phyloP scores from a whole-genome alignment of 495 filamentous ascomycete species.

The Aspergillus coremiiformis region DNA sequence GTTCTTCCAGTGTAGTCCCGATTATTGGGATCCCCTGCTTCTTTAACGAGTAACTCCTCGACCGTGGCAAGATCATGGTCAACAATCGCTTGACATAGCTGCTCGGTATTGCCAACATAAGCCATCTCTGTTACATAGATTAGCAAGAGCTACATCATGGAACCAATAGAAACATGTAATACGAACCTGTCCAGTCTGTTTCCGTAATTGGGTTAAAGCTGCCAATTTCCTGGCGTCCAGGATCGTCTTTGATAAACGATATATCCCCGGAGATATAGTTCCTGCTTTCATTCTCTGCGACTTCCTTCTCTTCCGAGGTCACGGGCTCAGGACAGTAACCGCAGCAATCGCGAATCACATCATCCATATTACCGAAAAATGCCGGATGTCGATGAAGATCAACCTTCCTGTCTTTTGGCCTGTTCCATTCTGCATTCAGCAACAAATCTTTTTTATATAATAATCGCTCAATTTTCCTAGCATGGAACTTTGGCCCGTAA shows the following conservation, averaged over 20 bases:
- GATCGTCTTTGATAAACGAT: conserved; percentile 68
- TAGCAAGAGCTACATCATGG: not conserved
- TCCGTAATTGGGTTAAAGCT: conserved; percentile 74
- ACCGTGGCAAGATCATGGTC: conserved; percentile 60
- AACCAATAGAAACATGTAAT: not conserved
- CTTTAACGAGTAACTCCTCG: conserved; percentile 56
- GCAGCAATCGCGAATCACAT: conserved; percentile 73
- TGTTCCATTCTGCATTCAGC: conserved; percentile 85
- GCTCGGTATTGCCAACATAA: conserved; percentile 64
- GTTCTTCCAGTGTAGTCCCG: conserved; percentile 76
- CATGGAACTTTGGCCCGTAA: conserved; percentile 62
- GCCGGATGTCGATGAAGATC: conserved; percentile 75
- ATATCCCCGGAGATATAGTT: conserved; percentile 64
- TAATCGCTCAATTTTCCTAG: conserved; percentile 67
- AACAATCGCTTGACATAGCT: conserved; percentile 69
- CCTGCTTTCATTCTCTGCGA: conserved; percentile 62
- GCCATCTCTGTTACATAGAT: conserved; percentile 41
- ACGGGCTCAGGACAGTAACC: conserved; percentile 62
- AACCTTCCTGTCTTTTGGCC: conserved; percentile 58
- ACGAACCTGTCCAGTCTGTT: conserved; percentile 72
- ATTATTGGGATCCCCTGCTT: conserved; percentile 51
- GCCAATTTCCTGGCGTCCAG: conserved; percentile 64
- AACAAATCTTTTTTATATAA: conserved; percentile 72
- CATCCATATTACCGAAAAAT: conserved; percentile 57
- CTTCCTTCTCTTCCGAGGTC: conserved; percentile 60